These are phyloP conservation scores for Starmerella scarabaei DNA, from an alignment of 805 yeast genomes.

Conservation along the genomic window DNA sequence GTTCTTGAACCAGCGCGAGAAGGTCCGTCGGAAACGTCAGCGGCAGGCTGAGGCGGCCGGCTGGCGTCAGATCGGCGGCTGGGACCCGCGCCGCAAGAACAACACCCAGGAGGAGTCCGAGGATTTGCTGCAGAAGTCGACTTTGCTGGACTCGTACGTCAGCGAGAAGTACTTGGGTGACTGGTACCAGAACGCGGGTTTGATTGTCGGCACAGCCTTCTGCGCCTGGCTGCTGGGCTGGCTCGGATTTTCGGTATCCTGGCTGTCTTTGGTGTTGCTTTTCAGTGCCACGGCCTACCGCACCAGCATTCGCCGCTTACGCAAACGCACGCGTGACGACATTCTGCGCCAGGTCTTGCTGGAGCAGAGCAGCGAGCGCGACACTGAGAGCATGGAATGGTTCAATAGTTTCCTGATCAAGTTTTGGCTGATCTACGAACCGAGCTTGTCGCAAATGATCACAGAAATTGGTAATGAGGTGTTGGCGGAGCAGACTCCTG, in stretches of 20 bases:
- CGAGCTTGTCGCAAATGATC: constrained; percentile 73
- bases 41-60: constrained; percentile 63
- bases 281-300: constrained; percentile 62
- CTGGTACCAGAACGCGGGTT: constrained; percentile 87
- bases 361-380: constrained; percentile 59
- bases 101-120: constrained; percentile 39
- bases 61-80: constrained; percentile 89
- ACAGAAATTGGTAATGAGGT: constrained; percentile 76
- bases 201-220: constrained; percentile 51
- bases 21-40: constrained; percentile 30
- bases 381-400: constrained; percentile 94
- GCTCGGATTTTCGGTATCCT: constrained; percentile 62
- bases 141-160: constrained; percentile 60
- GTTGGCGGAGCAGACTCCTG: constrained; percentile 70
- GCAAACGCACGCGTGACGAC: constrained; percentile 59
- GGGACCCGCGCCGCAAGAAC: constrained; percentile 45
- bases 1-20: constrained; percentile 22
- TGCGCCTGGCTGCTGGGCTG: constrained; percentile 71
- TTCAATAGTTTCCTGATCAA: constrained; percentile 74
- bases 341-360: constrained; percentile 79
- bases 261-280: constrained; percentile 60
- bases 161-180: constrained; percentile 78
- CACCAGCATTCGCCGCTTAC: constrained; percentile 66
- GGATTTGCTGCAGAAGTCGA: constrained; percentile 57
- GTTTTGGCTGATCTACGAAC: constrained; percentile 87